Evolutionary conservation across 2,329 filamentous ascomycete genomes (phyloP), one percentile per base, ranked within the genome.

Genomic region (Microsporum canis): DNA sequence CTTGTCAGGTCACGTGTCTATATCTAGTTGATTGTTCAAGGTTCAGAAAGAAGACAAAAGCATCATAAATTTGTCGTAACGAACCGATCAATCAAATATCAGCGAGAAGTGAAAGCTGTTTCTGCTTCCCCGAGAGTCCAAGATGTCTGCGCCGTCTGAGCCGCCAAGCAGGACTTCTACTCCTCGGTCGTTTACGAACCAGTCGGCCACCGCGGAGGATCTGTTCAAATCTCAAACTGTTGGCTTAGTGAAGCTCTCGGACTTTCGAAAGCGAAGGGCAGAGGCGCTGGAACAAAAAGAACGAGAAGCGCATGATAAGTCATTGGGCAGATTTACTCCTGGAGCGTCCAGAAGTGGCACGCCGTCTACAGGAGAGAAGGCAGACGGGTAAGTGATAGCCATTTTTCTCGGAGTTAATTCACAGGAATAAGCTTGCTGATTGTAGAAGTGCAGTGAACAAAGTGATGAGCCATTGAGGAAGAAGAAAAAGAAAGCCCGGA

Each of bases 201-300:
- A 91, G 70, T 86, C 85, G 65, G 81, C 87, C 66, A 88, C 88
- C 0, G 88, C 89, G 1, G 84, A 92, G 72, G 87, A 96, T 70
- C 80, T 90, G 12, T 81, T 96, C 56, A 92, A 92, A 63, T 89
- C 85, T 60, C 86, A 90, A 70, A 95, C 90, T 0, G 91, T 96
- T 66, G 94, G 94, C 45, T 85, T 99, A 2, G 92, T 97, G 59
- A 84, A 89, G 62, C 85, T 96, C 49, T 90, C 89, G 66, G 94
- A 97, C 72, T 97, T 95, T 74, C 90, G 92, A 74, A 97, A 99
- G 77, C 86, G 94, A 63, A 89, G 92, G 74, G 91, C 91, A 67
- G 90, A 96, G 75, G 89, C 91, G n/a, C 79, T 96, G 56, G 92
- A 96, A 73, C 86, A 89, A 71, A 92, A 94, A 70, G 89, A 94